Evolutionary conservation across 805 yeast species (phyloP).

Genomic region (Candida railenensis): DNA sequence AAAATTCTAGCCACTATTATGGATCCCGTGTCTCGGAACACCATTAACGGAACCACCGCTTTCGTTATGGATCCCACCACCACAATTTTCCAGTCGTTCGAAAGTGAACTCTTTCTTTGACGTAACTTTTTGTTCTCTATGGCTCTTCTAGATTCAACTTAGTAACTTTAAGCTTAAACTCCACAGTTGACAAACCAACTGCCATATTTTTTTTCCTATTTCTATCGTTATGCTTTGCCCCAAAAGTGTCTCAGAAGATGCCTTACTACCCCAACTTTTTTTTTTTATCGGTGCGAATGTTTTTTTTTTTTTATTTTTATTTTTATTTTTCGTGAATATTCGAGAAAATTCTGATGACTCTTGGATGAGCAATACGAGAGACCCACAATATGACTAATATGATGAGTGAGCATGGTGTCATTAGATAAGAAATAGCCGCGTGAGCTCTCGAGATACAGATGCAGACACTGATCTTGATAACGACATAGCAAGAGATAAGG

Average conservation of each 20-base stretch:
- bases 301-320: background rate
- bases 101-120: too few relatives aligned
- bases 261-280: conserved; percentile 1
- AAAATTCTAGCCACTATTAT: too few relatives aligned
- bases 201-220: background rate
- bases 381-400: background rate
- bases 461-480: too few relatives aligned
- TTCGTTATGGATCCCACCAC: too few relatives aligned
- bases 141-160: too few relatives aligned
- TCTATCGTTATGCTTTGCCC: background rate
- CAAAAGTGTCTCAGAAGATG: background rate
- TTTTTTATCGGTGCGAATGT: background rate
- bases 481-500: too few relatives aligned
- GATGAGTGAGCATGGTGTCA: background rate
- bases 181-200: background rate
- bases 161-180: too few relatives aligned
- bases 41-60: too few relatives aligned
- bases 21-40: too few relatives aligned
- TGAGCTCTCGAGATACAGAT: background rate
- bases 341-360: background rate
- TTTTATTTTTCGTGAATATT: background rate
- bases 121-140: too few relatives aligned
- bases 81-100: too few relatives aligned
- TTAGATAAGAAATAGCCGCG: background rate
- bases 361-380: background rate